Evolutionary conservation across 2,329 filamentous ascomycete genomes (phyloP), one percentile per base, ranked within the genome.

Genomic region (Bipolaris bicolor): DNA sequence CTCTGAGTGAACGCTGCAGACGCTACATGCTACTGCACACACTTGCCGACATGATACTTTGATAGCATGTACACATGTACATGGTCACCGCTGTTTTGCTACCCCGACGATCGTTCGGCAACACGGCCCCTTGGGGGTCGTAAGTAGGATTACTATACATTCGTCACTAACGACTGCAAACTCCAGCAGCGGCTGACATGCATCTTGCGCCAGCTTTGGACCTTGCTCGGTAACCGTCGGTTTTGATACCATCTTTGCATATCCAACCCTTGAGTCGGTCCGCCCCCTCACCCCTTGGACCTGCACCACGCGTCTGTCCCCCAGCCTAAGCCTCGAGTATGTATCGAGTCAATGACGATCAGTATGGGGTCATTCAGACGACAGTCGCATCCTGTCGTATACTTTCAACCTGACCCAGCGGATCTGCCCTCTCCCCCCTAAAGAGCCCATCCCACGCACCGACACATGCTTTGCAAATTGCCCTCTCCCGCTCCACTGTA

Each of bases 41-140:
- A 13, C 10, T 31, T 31, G 13, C 29, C 29, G 29, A 31, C 10
- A 31, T 13, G 29, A 31, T 31, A 11, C 29, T 31, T 31, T 31
- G 10, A 31, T 31, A 20, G 20, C 20, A 11, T 31, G 29, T 31
- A 31, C 29, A 31, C 29, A 31, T 31, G 29, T 31, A 31, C 37
- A 49, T 22, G 13, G 61, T 58, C 59, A 70, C 63, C 65, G 65
- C 68, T 63, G 57, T 65, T 68, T 63, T 63, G 54, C 55, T 55
- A 51, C 37, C 26, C 39, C 54, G 64, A 60, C 57, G 58, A 70
- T 68, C 61, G 37, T 58, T 60, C 49, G 52, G 58, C 47, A 60
- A 46, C 56, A 53, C 51, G 55, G 50, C 48, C 48, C 49, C 39
- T 53, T 24, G 44, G 24, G 24, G 22, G 43, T 26, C 29, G 13